Evolutionary conservation across 106 monocot genomes (phyloP).

Genomic region (Vanilla planifolia): DNA sequence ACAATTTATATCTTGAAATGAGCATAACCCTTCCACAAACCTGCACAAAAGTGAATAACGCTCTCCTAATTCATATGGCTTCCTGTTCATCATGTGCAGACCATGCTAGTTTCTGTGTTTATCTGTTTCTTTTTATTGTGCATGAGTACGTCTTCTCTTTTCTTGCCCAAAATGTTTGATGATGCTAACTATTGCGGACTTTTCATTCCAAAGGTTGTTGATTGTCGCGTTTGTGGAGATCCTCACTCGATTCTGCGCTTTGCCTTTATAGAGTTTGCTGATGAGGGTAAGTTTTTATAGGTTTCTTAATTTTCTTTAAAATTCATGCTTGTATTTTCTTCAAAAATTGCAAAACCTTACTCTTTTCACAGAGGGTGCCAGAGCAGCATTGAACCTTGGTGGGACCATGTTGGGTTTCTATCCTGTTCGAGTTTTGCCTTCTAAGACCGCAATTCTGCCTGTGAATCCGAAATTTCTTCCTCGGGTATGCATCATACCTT

Average conservation of each 20-base stretch:
- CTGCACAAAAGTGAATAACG: background rate
- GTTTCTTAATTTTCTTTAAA: background rate
- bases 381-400: constrained; percentile 36
- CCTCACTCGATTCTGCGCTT: constrained; percentile 49
- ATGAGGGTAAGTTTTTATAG: constrained; percentile 29
- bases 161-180: background rate
- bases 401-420: constrained; percentile 53
- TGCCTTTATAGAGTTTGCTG: constrained; percentile 53
- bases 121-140: background rate
- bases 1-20: too few relatives aligned
- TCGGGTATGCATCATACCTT: constrained; percentile 19
- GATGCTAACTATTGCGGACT: background rate
- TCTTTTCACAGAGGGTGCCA: constrained; percentile 37
- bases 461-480: constrained; percentile 78
- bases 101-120: constrained; percentile 1
- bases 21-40: background rate
- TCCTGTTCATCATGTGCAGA: background rate
- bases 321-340: background rate
- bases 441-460: constrained; percentile 71
- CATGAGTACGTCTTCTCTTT: background rate
- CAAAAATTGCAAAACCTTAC: background rate
- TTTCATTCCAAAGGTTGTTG: constrained; percentile 32
- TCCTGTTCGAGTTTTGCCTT: constrained; percentile 57
- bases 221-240: constrained; percentile 55
- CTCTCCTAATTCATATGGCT: background rate